Evolutionary conservation across 2,329 filamentous ascomycete species (phyloP), one percentile per base, ranked within the genome.

Genomic region (Fusarium metavorans): DNA sequence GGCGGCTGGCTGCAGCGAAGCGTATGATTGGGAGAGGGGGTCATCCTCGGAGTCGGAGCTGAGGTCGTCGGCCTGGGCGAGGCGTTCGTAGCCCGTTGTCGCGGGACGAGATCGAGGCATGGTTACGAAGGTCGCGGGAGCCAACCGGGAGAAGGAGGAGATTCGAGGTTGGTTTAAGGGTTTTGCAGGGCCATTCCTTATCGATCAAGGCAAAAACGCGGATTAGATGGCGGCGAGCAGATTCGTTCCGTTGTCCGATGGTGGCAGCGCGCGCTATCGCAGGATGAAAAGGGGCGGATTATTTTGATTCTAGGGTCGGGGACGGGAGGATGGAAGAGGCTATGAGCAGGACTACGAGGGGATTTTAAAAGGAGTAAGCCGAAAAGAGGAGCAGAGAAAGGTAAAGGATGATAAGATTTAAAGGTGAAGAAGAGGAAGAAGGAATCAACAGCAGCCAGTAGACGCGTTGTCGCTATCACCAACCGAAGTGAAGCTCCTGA

Each of bases 31-130:
- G 74, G 86, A 85, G 70, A 91, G 84, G 71, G 88, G 86, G 67
- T 92, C 90, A 54, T 91, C 87, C 73, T 94, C 92, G 64, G 92
- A 93, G 67, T 93, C 91, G 80, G 93, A 92, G 82, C 91, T 92
- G 78, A 92, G 88, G 77, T 92, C 91, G 80, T 95, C 94, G 76
- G 93, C 94, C 84, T 97, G 94, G 73, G 94, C 92, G 68, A 97
- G 91, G 80, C 93, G 93, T 83, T 95, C 94, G 85, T 97, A 97
- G 83, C 94, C 94, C 74, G 94, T 95, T 50, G 92, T 94, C 68
- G 92, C 88, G 71, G 92, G 93, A 67, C 92, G 89, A 72, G 86
- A 86, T 81, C 90, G 91, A 78, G 92, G 88, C 92, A 94, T 94
- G 73, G 59, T 71, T 66, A 64, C 30, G 43, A 59, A 41, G 4